Evolutionary conservation across 305 asterid genomes (phyloP).

Genomic region (Fraxinus paxiana): DNA sequence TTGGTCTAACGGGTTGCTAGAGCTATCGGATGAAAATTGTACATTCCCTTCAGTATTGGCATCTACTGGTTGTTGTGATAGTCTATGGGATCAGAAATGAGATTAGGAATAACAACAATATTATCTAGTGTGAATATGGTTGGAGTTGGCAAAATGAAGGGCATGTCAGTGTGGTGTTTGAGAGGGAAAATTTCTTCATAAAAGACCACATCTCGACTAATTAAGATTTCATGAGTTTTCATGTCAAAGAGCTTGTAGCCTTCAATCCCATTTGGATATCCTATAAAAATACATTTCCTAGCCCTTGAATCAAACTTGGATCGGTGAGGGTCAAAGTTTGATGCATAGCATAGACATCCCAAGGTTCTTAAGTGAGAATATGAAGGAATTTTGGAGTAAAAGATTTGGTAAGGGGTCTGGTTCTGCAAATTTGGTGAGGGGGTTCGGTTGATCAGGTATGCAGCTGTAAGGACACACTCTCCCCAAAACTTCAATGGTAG

Average conservation of each 20-base stretch:
- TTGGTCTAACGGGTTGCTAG: not conserved
- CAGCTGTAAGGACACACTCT: no score
- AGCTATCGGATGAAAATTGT: not conserved
- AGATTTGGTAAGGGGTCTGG: no score
- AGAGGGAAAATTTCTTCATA: not conserved
- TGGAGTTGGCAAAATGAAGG: not conserved
- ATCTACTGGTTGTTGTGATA: not conserved
- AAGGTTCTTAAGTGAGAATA: not conserved
- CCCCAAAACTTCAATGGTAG: no score
- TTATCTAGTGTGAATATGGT: not conserved
- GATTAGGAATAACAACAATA: not conserved
- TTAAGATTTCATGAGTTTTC: not conserved
- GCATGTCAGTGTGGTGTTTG: not conserved
- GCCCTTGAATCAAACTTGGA: not conserved
- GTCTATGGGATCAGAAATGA: not conserved
- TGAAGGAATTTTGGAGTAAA: no score
- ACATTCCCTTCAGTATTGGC: not conserved
- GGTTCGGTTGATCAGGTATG: no score
- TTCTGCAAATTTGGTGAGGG: no score
- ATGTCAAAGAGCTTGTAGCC: not conserved
- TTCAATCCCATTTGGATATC: not conserved
- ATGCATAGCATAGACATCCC: not conserved
- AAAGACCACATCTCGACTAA: not conserved
- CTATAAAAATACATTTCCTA: not conserved
- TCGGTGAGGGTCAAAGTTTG: not conserved